Percentiles rank a stretch among this genome's conserved stretches.
Evolutionary conservation across 1,139 yeast genomes (phyloP).

Genomic region (Blastobotrys proliferans): DNA sequence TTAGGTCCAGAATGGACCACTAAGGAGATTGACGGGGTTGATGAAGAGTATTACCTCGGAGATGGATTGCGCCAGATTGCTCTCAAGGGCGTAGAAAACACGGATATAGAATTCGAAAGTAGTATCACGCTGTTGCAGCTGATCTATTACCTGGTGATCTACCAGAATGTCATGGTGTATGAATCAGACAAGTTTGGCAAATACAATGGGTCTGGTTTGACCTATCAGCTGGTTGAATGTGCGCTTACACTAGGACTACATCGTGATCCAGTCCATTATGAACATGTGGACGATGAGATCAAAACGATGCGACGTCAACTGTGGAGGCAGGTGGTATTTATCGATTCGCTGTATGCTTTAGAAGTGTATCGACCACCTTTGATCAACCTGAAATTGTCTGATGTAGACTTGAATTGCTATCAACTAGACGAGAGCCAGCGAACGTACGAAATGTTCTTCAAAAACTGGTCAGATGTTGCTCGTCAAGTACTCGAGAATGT

Average conservation of each 20-base stretch:
- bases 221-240: conserved; percentile 17
- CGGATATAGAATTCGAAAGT: conserved; percentile 17
- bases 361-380: conserved; percentile 19
- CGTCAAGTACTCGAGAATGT: conserved; percentile 7
- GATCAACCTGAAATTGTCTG: conserved; percentile 16
- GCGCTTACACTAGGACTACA: conserved; percentile 23
- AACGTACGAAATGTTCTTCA: too few species aligned
- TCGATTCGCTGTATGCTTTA: conserved; percentile 20
- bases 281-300: conserved; percentile 5
- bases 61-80: conserved; percentile 10
- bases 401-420: too few species aligned
- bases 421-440: too few species aligned
- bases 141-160: conserved; percentile 15
- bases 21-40: conserved; percentile 3
- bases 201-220: conserved; percentile 13
- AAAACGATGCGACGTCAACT: conserved; percentile 20
- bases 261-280: conserved; percentile 21
- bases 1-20: conserved; percentile 9
- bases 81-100: conserved; percentile 2
- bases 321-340: conserved; percentile 23
- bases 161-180: conserved; percentile 16
- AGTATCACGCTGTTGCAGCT: conserved; percentile 20
- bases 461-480: conserved; percentile 1
- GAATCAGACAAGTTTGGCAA: conserved; percentile 17
- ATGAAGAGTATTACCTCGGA: conserved; percentile 5